Conservation (phyloP, 2,329 filamentous ascomycete genomes). For the Huntiella moniliformis region DNA sequence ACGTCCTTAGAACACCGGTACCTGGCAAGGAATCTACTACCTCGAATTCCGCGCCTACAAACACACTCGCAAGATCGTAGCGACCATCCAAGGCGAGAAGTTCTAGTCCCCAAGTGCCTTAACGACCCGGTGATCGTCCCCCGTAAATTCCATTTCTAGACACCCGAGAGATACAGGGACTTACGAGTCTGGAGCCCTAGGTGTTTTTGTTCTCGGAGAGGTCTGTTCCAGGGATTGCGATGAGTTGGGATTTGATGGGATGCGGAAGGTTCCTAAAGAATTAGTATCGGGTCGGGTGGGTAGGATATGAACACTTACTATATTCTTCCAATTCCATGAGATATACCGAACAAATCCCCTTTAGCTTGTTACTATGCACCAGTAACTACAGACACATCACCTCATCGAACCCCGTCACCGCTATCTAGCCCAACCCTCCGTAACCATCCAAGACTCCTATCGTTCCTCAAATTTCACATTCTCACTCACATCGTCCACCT, state of each 20-base stretch:
- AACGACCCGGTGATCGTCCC: constrained; percentile 77
- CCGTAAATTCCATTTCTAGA: constrained; percentile 95
- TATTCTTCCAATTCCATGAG: constrained; percentile 86
- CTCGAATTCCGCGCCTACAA: constrained; percentile 66
- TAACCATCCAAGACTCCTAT: constrained; percentile 73
- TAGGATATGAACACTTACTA: constrained; percentile 37
- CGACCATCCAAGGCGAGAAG: constrained; percentile 84
- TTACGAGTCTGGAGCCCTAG: constrained; percentile 89
- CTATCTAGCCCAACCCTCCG: constrained; percentile 92
- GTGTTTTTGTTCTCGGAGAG: constrained; percentile 92
- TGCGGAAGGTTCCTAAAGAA: constrained; percentile 57
- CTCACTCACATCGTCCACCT: constrained; percentile 79
- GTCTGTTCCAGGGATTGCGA: constrained; percentile 91
- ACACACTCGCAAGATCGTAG: constrained; percentile 67
- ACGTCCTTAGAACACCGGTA: constrained; percentile 34
- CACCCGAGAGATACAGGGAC: constrained; percentile 77
- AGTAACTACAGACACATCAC: constrained; percentile 99
- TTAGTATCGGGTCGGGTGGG: too few relatives aligned
- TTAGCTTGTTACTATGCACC: constrained; percentile 84
- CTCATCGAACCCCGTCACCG: constrained; percentile 98
- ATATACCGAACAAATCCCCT: constrained; percentile 98
- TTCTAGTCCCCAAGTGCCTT: constrained; percentile 55
- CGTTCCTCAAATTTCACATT: constrained; percentile 72
- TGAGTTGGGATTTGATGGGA: constrained; percentile 98
- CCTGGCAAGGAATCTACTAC: constrained; percentile 86